Evolutionary conservation across 768 basidiomycete species (phyloP), one percentile per base, ranked within the genome.

Genomic region (Galerina marginata): DNA sequence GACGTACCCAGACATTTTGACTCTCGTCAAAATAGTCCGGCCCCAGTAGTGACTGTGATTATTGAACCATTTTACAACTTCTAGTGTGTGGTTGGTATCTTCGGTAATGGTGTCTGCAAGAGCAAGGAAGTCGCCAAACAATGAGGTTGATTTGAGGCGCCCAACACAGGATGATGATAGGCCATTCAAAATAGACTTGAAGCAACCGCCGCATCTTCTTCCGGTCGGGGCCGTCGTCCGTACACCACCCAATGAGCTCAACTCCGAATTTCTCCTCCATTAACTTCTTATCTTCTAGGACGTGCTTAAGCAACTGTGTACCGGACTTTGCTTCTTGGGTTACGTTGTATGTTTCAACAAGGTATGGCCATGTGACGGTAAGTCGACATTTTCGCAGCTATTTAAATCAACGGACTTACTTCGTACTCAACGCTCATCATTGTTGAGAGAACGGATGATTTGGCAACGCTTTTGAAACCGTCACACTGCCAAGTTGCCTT

Each of bases 141-240:
- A 76, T 63, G 4, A 78, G 72, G 60, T 77, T 76, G 25, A 68
- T 65, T 56, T 77, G 72, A 56, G 70, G 69, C 0, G 69, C 68
- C 68, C 69, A 73, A 51, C 68, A 74, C 15, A 61, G n/a, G 38
- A 62, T 53, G 7, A 55, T 51, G 11, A 70, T 63, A 23, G 69
- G 57, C 53, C 63, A 61, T 1, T 42, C 53, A 56, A 58, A 58
- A 6, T 23, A 36, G 14, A 2, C 38, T 0, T 33, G 20, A 5
- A 71, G 51, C 2, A 71, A 43, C 1, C 63, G 56, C 11, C 65
- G 61, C 63, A 68, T 66, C 54, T 72, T 71, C 36, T 53, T 62
- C 29, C 59, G 63, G 56, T 73, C 71, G 47, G 61, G 61, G 7
- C 70, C 66, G 38, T 67, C 65, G 65, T 72, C 70, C 1, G 69